Conservation (phyloP, 257 asterid species). For the Ehretia macrophylla region DNA sequence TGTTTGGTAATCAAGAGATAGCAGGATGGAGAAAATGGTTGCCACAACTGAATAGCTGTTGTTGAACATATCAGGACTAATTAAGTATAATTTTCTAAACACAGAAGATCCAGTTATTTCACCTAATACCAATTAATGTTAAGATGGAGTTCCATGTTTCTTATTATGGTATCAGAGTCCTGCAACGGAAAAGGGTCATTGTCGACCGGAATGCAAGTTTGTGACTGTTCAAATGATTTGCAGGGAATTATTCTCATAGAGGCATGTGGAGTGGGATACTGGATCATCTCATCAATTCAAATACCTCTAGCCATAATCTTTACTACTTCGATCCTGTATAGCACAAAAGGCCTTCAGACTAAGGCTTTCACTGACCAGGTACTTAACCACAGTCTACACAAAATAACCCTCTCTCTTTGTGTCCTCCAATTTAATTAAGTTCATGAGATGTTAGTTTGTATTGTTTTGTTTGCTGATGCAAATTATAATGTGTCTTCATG, state of each 20-base stretch:
- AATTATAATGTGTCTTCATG: not conserved
- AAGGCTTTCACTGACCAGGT: constrained; percentile 41
- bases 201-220: not conserved
- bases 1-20: no score
- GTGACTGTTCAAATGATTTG: constrained; percentile 4
- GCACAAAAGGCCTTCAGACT: constrained; percentile 15
- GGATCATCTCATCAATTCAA: constrained; percentile 71
- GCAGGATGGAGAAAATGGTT: no score
- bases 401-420: no score
- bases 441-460: not conserved
- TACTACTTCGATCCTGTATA: constrained; percentile 50
- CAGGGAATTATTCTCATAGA: constrained; percentile 62
- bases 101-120: no score
- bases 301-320: constrained; percentile 65
- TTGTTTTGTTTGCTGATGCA: not conserved
- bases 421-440: no score
- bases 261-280: constrained; percentile 75
- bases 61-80: no score
- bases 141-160: no score
- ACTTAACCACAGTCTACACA: not conserved
- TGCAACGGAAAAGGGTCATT: no score
- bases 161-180: no score
- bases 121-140: no score
- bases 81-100: no score
- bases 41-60: no score